A percentile compares a stretch with the other conserved stretches of the same genome.
phyloP scores from a whole-genome alignment of 306 rosid species.

The Prunus mume region DNA sequence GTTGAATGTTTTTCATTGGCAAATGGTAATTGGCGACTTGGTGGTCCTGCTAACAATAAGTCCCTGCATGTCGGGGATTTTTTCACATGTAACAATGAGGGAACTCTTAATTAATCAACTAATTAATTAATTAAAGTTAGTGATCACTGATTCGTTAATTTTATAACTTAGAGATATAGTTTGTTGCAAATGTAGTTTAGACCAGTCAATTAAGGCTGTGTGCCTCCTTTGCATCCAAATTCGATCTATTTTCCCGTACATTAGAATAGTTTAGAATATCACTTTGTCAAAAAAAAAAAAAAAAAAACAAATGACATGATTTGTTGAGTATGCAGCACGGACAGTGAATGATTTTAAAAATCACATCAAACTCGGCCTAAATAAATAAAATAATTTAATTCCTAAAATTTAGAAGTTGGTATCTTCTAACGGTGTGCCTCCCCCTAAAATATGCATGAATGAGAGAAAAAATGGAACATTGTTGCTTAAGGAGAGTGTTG shows the following conservation, averaged over 20 bases:
- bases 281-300: too few relatives aligned
- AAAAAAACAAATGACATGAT: too few relatives aligned
- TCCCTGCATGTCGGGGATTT: conserved; percentile 19
- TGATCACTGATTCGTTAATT: too few relatives aligned
- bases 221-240: too few relatives aligned
- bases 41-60: conserved; percentile 34
- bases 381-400: background rate
- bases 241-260: too few relatives aligned
- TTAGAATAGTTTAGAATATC: too few relatives aligned
- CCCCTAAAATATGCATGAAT: background rate
- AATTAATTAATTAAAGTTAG: background rate
- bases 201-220: too few relatives aligned
- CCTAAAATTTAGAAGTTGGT: background rate
- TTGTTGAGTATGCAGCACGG: too few relatives aligned
- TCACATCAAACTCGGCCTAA: background rate
- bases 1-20: background rate
- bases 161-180: too few relatives aligned
- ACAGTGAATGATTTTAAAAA: background rate
- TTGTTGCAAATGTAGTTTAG: too few relatives aligned
- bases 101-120: background rate
- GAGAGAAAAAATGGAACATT: background rate
- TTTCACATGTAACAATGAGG: conserved; percentile 30
- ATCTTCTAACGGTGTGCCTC: background rate
- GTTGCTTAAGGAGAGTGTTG: background rate
- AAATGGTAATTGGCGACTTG: background rate